Conservation (phyloP, 208 protist species). For the Crithidia thermophila region DNA sequence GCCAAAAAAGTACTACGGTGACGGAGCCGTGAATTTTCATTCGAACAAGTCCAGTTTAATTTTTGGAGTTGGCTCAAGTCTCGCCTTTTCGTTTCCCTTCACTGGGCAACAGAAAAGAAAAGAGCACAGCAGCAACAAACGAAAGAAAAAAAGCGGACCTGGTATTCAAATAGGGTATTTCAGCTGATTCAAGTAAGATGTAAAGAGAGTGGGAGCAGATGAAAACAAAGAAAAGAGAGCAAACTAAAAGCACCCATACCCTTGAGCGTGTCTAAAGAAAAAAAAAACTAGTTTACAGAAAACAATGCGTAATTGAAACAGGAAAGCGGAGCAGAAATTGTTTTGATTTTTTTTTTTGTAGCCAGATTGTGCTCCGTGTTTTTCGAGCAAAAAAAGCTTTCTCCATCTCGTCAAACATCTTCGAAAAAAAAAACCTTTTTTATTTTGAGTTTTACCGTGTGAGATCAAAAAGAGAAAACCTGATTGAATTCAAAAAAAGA, state of each 20-base stretch:
- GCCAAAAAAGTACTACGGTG: conserved; percentile 27
- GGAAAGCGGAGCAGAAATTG: too few species aligned
- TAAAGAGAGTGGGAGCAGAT: not conserved
- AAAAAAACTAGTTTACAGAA: too few species aligned
- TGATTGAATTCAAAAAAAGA: not conserved
- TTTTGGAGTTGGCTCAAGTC: too few species aligned
- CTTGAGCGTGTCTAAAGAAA: not conserved
- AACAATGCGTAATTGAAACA: too few species aligned
- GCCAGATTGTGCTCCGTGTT: too few species aligned
- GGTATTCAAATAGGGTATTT: conserved; percentile 11
- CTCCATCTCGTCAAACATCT: too few species aligned
- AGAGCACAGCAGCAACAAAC: not conserved
- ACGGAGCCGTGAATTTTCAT: conserved; percentile 4
- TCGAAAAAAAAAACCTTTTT: too few species aligned
- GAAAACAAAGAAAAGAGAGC: not conserved
- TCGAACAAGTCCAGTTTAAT: conserved; percentile 5
- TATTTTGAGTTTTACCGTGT: too few species aligned
- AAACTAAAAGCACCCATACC: conserved; percentile 3
- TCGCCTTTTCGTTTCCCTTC: not conserved
- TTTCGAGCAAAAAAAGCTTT: too few species aligned
- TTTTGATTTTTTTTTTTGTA: too few species aligned
- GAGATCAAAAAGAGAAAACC: not conserved
- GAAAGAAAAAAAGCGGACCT: not conserved
- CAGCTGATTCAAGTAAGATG: not conserved
- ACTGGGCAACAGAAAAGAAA: not conserved